Evolutionary conservation across 257 asterid genomes (phyloP), one percentile per base, ranked within the genome.

Genomic region (Nicotiana knightiana): DNA sequence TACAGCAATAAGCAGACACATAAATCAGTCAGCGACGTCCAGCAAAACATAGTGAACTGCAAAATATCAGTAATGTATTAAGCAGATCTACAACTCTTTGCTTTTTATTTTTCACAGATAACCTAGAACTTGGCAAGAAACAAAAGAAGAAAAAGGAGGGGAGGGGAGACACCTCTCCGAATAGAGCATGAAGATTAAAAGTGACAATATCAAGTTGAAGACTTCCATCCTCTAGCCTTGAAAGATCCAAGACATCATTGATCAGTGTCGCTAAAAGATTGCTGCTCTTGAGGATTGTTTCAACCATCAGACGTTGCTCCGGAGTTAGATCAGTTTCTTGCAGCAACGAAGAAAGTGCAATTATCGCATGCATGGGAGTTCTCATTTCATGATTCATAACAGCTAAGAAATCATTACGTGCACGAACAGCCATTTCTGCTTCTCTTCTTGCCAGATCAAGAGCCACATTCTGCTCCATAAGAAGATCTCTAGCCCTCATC

Each of bases 381-480:
- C 99, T 89, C 99, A 96, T 96, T 85, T 96, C 99, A 86, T 96
- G 99, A 88, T 96, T 96, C 98, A 96, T 94, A 59, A 96, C 99
- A 4, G 98, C 98, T 89, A 96, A 87, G 90, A 96, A 96, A 88
- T 96, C 98, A 24, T 96, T 96, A n/a, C 98, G 97, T 81, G 98
- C 99, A 84, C 96, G 96, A 51, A 94, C 92, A 81, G 98, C 99
- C 0, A 91, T 93, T 89, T 96, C 99, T 11, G 98, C 99, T 88
- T 96, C 99, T 84, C 94, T 88, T 87, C 98, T 89, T 39, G 99
- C 98, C 71, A 85, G 88, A 88, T 96, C 98, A 77, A 96, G 94
- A 83, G 97, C 98, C 81, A 90, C 90, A 83, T 96, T 96, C 79
- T 96, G 99, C 82, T 93, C 96, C 97, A 96, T 90, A 37, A 96